Evolutionary conservation across 1,284 basidiomycete species (phyloP).

Genomic region (Flammula alnicola): DNA sequence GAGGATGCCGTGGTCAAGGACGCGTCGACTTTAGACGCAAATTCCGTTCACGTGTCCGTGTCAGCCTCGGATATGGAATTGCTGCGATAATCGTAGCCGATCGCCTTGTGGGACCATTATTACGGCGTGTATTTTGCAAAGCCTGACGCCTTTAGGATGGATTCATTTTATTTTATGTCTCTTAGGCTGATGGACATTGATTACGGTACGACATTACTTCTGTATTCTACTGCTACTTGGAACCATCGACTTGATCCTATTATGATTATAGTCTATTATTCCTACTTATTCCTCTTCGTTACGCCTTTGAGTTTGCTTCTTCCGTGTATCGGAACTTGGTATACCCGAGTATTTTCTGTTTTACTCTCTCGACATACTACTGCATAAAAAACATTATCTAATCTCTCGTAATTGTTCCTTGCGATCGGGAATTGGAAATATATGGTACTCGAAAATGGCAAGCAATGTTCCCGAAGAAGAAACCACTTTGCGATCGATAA

Average conservation of each 20-base stretch:
- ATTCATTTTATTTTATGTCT: not conserved
- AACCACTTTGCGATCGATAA: slow-evolving; percentile 17
- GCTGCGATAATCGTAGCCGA: slow-evolving; percentile 15
- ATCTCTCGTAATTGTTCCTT: slow-evolving; percentile 4
- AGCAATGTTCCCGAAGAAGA: slow-evolving; percentile 23
- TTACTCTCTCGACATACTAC: no score
- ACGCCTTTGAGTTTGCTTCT: no score
- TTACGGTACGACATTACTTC: not conserved
- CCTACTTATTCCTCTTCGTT: not conserved
- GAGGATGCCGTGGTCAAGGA: slow-evolving; percentile 36
- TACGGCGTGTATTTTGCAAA: not conserved
- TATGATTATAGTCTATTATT: not conserved
- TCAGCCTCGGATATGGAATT: slow-evolving; percentile 23
- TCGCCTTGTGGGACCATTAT: not conserved
- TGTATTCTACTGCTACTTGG: not conserved
- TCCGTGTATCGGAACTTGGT: no score
- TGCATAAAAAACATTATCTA: slow-evolving; percentile 8
- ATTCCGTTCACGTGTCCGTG: slow-evolving; percentile 25
- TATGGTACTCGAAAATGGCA: slow-evolving; percentile 20
- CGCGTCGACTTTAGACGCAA: slow-evolving; percentile 31
- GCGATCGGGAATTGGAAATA: slow-evolving; percentile 11
- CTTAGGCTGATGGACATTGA: not conserved
- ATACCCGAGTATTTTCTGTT: no score
- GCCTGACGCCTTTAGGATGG: not conserved
- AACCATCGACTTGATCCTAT: not conserved